phyloP scores from a whole-genome alignment of 495 filamentous ascomycete species.

The Aspergillus bertholletiae region DNA sequence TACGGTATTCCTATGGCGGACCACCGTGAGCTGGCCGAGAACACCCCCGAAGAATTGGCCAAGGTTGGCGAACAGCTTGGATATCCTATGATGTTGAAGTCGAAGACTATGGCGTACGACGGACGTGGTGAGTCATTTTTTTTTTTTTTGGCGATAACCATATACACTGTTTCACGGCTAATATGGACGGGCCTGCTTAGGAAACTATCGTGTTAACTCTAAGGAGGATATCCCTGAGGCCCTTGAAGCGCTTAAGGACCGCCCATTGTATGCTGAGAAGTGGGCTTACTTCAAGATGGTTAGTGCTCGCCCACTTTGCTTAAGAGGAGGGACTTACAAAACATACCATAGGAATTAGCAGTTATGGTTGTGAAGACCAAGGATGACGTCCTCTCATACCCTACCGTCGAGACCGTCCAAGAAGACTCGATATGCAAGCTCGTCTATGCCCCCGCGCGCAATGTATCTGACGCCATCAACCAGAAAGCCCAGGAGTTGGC shows the following conservation, averaged over 20 bases:
- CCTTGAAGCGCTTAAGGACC: conserved; percentile 61
- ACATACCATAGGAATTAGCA: conserved; percentile 62
- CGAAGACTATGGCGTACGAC: conserved; percentile 89
- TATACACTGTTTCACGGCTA: neutral
- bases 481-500: conserved; percentile 72
- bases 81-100: conserved; percentile 93
- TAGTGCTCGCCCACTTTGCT: conserved; percentile 1
- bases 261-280: conserved; percentile 83
- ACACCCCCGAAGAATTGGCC: conserved; percentile 55
- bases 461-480: conserved; percentile 57
- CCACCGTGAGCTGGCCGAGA: conserved; percentile 56
- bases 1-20: conserved; percentile 68
- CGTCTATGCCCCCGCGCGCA: conserved; percentile 80
- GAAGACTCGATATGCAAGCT: conserved; percentile 95
- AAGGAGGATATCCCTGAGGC: conserved; percentile 66
- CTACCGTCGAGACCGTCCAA: conserved; percentile 90
- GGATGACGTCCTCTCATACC: conserved; percentile 73
- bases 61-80: conserved; percentile 63
- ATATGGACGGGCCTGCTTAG: conserved; percentile 14
- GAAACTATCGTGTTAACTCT: conserved; percentile 75
- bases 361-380: conserved; percentile 95
- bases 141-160: neutral
- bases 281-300: conserved; percentile 79
- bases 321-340: conserved; percentile 1
- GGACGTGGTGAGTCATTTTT: conserved; percentile 56